Evolutionary conservation across 1,284 basidiomycete species (phyloP).

Genomic region (Austropuccinia psidii): DNA sequence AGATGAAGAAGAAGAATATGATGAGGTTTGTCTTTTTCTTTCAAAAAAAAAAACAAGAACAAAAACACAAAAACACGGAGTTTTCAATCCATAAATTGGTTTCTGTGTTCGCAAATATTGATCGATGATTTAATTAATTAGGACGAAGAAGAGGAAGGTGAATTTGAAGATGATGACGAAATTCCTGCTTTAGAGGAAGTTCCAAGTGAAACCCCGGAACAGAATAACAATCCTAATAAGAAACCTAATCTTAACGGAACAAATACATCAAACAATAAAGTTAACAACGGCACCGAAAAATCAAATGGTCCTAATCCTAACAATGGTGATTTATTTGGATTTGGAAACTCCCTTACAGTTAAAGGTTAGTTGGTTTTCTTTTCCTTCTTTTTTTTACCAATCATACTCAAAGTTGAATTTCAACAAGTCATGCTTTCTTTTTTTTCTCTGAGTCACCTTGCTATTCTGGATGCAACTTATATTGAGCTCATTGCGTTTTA

Average conservation of each 20-base stretch:
- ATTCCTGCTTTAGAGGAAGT: constrained; percentile 32
- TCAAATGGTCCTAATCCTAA: constrained; percentile 44
- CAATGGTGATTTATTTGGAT: constrained; percentile 64
- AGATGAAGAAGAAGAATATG: constrained; percentile 54
- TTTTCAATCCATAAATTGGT: too few species aligned
- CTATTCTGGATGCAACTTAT: constrained; percentile 38
- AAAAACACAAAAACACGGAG: constrained; percentile 43
- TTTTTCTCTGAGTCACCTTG: constrained; percentile 37
- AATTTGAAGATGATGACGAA: constrained; percentile 38
- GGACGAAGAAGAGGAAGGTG: constrained; percentile 37
- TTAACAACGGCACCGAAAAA: constrained; percentile 18
- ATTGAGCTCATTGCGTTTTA: constrained; percentile 38
- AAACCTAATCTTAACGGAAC: constrained; percentile 22
- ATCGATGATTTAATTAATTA: too few species aligned
- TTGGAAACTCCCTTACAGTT: constrained; percentile 69
- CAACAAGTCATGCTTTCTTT: too few species aligned
- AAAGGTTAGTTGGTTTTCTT: constrained; percentile 57
- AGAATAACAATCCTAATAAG: constrained; percentile 40
- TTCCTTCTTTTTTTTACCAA: constrained; percentile 7
- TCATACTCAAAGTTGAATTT: background rate
- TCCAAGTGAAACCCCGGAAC: constrained; percentile 27
- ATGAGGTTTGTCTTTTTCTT: constrained; percentile 42
- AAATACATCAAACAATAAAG: constrained; percentile 11
- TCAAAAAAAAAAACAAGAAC: constrained; percentile 50
- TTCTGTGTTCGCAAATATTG: too few species aligned